These are phyloP conservation scores for Colletotrichum sp. DNA, from an alignment of 2,329 filamentous ascomycete species.

Conservation along the genomic window DNA sequence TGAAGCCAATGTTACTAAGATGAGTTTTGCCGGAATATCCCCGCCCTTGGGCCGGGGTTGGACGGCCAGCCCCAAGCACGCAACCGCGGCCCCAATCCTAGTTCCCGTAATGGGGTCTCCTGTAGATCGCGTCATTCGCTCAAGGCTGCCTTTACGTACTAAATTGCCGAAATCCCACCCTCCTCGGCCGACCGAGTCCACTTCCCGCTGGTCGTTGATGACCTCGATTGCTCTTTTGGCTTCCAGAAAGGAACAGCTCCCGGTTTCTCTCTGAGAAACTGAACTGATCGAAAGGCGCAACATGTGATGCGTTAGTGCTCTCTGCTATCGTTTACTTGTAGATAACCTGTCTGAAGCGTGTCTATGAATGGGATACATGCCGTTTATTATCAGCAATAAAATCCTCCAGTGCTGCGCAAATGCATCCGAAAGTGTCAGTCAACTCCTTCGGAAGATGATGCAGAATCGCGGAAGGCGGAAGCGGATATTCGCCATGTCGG, in stretches of 20 bases:
- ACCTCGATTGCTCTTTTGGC: neutral
- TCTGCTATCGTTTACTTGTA: too few species aligned
- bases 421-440: neutral
- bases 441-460: neutral
- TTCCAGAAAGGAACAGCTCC: too few species aligned
- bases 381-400: neutral
- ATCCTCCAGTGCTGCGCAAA: neutral
- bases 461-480: neutral
- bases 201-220: neutral
- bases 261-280: too few species aligned
- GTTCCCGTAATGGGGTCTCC: neutral
- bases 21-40: neutral
- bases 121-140: neutral
- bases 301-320: too few species aligned
- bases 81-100: neutral
- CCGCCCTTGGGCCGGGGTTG: neutral
- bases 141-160: neutral
- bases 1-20: neutral
- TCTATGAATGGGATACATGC: neutral
- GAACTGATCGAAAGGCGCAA: too few species aligned
- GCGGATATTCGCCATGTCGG: neutral
- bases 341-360: too few species aligned
- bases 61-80: neutral
- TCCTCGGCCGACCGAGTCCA: neutral
- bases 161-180: neutral